Percentiles rank a stretch among this genome's conserved stretches.
Conservation (phyloP, 2,329 filamentous ascomycete genomes). For the Pseudogymnoascus sp. region DNA sequence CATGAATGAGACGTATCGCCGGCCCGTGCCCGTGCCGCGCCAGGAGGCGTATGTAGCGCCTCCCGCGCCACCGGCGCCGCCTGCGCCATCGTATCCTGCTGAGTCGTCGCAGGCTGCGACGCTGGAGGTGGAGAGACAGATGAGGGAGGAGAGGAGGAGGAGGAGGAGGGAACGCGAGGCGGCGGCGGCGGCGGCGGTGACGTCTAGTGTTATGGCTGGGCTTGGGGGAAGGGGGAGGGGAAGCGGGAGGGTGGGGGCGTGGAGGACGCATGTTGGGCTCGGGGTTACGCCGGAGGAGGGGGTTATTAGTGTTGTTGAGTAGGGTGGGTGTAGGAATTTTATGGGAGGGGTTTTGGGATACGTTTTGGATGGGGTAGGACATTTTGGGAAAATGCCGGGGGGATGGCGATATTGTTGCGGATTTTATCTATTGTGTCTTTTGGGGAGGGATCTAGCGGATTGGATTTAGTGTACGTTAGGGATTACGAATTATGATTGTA, state of each 20-base stretch:
- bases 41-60: neutral
- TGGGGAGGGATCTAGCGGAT: neutral
- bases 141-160: neutral
- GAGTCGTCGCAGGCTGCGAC: conserved; percentile 23
- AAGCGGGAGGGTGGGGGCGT: conserved; percentile 23
- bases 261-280: conserved; percentile 24
- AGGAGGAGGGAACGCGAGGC: neutral
- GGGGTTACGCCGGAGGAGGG: conserved; percentile 23
- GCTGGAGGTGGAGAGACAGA: neutral
- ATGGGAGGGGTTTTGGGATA: neutral
- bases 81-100: conserved; percentile 14
- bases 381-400: neutral
- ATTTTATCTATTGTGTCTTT: neutral
- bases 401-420: neutral
- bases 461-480: neutral
- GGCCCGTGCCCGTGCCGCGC: conserved; percentile 23
- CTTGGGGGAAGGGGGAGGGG: conserved; percentile 16
- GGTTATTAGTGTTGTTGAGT: conserved; percentile 14
- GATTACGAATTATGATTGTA: neutral
- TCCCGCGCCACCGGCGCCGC: neutral
- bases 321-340: neutral
- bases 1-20: conserved; percentile 51
- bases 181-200: conserved; percentile 5
- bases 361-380: neutral
- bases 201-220: conserved; percentile 22